Evolutionary conservation across 179 eudicot genomes (phyloP).

Genomic region (Camellia oleifera): DNA sequence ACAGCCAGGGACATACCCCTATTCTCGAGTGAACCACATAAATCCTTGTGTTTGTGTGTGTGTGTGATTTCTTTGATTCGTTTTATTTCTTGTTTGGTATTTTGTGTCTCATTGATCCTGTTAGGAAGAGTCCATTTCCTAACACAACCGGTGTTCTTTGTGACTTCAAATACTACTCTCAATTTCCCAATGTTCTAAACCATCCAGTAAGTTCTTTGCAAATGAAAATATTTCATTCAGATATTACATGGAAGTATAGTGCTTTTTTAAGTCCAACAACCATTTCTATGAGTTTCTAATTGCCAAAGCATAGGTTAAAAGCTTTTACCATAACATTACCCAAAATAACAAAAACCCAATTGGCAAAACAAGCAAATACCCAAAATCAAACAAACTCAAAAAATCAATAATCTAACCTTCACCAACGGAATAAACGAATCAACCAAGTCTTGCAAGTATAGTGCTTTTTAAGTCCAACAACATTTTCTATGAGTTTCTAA

Average conservation of each 20-base stretch:
- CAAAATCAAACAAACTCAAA: not conserved
- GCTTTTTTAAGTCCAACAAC: not conserved
- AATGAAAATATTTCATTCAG: not conserved
- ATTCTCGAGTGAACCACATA: no score
- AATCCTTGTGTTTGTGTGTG: no score
- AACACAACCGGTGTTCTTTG: no score
- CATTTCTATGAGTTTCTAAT: not conserved
- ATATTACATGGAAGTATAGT: not conserved
- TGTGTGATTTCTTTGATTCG: no score
- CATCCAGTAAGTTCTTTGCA: not conserved
- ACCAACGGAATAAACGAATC: constrained; percentile 75
- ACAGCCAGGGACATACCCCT: no score
- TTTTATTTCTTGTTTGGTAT: no score
- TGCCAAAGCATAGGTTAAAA: not conserved
- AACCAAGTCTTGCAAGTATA: constrained; percentile 52
- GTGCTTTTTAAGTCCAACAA: not conserved
- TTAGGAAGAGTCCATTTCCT: no score
- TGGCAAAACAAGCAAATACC: not conserved
- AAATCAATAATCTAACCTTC: constrained; percentile 47
- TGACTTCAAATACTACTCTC: not conserved
- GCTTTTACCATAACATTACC: not conserved
- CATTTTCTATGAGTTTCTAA: not conserved
- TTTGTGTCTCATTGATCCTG: no score
- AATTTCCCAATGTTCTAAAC: not conserved
- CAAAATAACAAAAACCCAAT: not conserved